A percentile compares a stretch with the other conserved stretches of the same genome.
Conservation (phyloP, 2,329 filamentous ascomycete genomes). For the Monilinia laxa region DNA sequence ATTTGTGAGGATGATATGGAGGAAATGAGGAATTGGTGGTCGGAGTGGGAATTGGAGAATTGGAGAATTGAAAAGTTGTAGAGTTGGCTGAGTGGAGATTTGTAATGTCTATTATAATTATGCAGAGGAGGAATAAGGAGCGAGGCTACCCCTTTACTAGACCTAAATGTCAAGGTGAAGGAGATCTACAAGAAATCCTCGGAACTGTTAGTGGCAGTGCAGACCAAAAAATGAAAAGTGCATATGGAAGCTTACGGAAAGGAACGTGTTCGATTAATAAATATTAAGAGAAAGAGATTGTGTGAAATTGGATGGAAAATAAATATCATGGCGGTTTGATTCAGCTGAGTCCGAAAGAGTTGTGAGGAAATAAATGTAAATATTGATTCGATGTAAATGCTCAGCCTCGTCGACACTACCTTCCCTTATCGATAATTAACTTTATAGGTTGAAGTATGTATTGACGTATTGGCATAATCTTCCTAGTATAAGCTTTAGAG, state of each 20-base stretch:
- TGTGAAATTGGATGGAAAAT: not conserved
- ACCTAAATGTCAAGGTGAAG: not conserved
- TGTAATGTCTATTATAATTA: not conserved
- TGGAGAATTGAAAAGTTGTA: not conserved
- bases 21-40: not conserved
- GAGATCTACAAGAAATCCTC: constrained; percentile 6
- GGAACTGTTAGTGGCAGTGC: constrained; percentile 7
- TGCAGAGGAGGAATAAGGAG: not conserved
- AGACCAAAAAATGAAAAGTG: not conserved
- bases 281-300: not conserved
- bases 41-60: not conserved
- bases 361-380: too few species aligned
- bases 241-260: not conserved
- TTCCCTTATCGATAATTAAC: too few species aligned
- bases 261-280: too few species aligned
- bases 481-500: too few species aligned
- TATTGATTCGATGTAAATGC: too few species aligned
- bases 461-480: too few species aligned
- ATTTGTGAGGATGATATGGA: too few species aligned
- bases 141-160: constrained; percentile 5
- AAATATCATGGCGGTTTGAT: not conserved
- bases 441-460: too few species aligned
- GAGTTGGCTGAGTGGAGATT: not conserved
- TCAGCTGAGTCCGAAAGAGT: too few species aligned
- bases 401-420: too few species aligned